Evolutionary conservation across 768 basidiomycete species (phyloP).

Genomic region (Lanmaoa rubissima): DNA sequence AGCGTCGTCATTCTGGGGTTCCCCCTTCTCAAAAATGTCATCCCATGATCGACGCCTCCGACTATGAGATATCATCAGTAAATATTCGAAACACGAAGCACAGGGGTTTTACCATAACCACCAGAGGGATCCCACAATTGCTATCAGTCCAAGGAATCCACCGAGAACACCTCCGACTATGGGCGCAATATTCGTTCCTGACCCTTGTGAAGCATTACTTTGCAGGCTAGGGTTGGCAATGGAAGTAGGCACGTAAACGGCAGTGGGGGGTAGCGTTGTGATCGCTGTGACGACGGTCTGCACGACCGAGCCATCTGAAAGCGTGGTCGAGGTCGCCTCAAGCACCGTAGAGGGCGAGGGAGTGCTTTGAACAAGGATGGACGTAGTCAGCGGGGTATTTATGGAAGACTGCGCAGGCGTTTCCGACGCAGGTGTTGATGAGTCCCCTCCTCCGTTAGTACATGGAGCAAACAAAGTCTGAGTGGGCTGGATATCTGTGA

Average conservation of each 20-base stretch:
- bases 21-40: conserved; percentile 50
- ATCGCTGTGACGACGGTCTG: conserved; percentile 36
- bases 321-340: conserved; percentile 35
- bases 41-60: conserved; percentile 48
- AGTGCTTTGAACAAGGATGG: conserved; percentile 30
- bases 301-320: conserved; percentile 41
- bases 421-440: conserved; percentile 5
- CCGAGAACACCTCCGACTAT: conserved; percentile 56
- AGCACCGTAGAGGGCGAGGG: conserved; percentile 34
- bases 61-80: conserved; percentile 29
- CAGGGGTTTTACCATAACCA: conserved; percentile 44
- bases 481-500: conserved; percentile 31
- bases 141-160: conserved; percentile 51
- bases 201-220: conserved; percentile 14
- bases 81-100: conserved; percentile 3
- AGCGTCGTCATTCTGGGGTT: conserved; percentile 21
- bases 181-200: conserved; percentile 38
- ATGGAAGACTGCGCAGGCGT: conserved; percentile 6
- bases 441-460: conserved; percentile 21
- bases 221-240: conserved; percentile 15
- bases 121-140: conserved; percentile 46
- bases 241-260: conserved; percentile 27
- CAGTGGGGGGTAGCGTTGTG: conserved; percentile 34
- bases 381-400: conserved; percentile 18
- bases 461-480: conserved; percentile 45